Percentiles rank a stretch among this genome's conserved stretches.
phyloP scores from a whole-genome alignment of 768 basidiomycete species.

The Crassisporium funariophilum region DNA sequence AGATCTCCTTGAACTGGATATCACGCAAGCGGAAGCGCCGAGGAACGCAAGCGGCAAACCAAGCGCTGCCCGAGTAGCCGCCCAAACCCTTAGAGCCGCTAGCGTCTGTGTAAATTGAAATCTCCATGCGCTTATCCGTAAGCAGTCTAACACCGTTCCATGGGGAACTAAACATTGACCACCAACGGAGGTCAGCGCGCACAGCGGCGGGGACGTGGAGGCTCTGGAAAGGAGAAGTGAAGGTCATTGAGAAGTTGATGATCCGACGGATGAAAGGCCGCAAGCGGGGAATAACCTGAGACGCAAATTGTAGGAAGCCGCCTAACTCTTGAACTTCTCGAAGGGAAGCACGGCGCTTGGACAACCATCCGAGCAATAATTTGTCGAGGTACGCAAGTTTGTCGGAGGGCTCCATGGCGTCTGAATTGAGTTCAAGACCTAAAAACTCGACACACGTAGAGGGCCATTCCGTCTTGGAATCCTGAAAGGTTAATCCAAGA shows the following conservation, averaged over 20 bases:
- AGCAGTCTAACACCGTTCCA: constrained; percentile 33
- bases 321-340: constrained; percentile 32
- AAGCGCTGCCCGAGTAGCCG: constrained; percentile 20
- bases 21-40: constrained; percentile 21
- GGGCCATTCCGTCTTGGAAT: constrained; percentile 13
- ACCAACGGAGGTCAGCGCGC: constrained; percentile 32
- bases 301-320: constrained; percentile 36
- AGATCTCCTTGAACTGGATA: constrained; percentile 38
- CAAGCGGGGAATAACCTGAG: constrained; percentile 34
- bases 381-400: constrained; percentile 29
- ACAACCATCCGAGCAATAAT: constrained; percentile 25
- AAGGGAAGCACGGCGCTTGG: constrained; percentile 18
- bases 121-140: constrained; percentile 3
- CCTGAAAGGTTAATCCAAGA: constrained; percentile 31
- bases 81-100: constrained; percentile 33
- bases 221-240: constrained; percentile 18
- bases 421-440: constrained; percentile 19
- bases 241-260: constrained; percentile 29
- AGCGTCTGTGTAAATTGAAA: constrained; percentile 32
- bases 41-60: constrained; percentile 29
- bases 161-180: constrained; percentile 21
- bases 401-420: constrained; percentile 32
- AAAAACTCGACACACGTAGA: constrained; percentile 24
- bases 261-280: constrained; percentile 30
- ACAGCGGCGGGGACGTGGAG: constrained; percentile 25